Percentiles rank a stretch among this genome's conserved stretches.
These are phyloP conservation scores for Paragyromitra xinjiangensis DNA, from an alignment of 495 filamentous ascomycete genomes.

Conservation along the genomic window DNA sequence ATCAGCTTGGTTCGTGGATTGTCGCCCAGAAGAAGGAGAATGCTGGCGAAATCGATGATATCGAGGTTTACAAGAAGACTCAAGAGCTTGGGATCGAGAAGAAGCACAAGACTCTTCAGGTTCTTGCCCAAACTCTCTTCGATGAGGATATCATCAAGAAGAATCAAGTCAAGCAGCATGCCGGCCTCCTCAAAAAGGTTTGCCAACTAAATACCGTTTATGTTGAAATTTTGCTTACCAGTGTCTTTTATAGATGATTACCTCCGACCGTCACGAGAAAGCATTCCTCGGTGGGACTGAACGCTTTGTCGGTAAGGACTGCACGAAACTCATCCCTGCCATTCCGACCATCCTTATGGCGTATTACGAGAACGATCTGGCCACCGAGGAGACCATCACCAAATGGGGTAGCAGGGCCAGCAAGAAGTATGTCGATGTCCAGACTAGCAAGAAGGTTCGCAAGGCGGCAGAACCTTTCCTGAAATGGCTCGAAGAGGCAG, in stretches of 20 bases:
- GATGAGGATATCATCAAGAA: conserved; percentile 81
- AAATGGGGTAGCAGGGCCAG: conserved; percentile 93
- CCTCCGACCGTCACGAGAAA: conserved; percentile 91
- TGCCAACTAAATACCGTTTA: conserved; percentile 47
- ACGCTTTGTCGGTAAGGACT: conserved; percentile 85
- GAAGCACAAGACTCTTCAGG: conserved; percentile 92
- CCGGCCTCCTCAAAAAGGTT: conserved; percentile 85
- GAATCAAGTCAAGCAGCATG: conserved; percentile 79
- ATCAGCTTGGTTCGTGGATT: conserved; percentile 94
- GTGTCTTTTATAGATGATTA: conserved; percentile 70
- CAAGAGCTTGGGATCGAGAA: conserved; percentile 92
- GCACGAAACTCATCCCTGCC: conserved; percentile 77
- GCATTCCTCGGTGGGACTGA: conserved; percentile 97
- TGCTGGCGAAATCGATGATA: conserved; percentile 78
- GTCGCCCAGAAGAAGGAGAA: conserved; percentile 74
- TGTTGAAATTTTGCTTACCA: conserved; percentile 54
- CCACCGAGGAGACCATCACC: conserved; percentile 85
- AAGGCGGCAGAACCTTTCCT: conserved; percentile 94
- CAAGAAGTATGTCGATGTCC: conserved; percentile 94
- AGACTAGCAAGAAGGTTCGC: conserved; percentile 92
- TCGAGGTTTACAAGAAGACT: conserved; percentile 94
- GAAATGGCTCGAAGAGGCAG: conserved; percentile 89
- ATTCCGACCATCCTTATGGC: conserved; percentile 84
- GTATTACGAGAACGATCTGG: conserved; percentile 87
- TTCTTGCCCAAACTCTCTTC: conserved; percentile 93